Percentiles rank a stretch among this genome's conserved stretches.
These are phyloP conservation scores for Aureobasidium leucospermi DNA, from an alignment of 2,329 filamentous ascomycete species.

Conservation along the genomic window DNA sequence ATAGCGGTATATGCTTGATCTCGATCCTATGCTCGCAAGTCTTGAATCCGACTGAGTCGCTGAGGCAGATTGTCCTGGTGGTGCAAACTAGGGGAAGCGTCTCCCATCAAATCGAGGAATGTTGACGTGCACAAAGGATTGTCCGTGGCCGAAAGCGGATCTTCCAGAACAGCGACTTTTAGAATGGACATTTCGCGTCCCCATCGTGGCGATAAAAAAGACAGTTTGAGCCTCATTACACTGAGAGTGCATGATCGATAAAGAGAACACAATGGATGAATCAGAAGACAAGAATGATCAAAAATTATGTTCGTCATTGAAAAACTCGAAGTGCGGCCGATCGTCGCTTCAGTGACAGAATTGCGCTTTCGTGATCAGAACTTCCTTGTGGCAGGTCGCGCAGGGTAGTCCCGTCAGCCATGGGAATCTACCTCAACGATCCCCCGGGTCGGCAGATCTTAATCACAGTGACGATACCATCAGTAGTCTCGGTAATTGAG, in stretches of 20 bases:
- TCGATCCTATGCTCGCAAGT: too few species aligned
- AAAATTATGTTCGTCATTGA: neutral
- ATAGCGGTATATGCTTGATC: too few species aligned
- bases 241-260: neutral
- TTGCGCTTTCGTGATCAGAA: too few species aligned
- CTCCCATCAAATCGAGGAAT: neutral
- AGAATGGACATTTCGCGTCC: neutral
- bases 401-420: too few species aligned
- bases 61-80: neutral
- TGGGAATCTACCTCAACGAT: too few species aligned
- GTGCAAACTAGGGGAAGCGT: too few species aligned
- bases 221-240: neutral
- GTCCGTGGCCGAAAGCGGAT: conserved; percentile 1
- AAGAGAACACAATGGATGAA: neutral
- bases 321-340: neutral
- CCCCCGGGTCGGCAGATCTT: too few species aligned
- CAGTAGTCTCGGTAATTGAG: too few species aligned
- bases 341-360: neutral
- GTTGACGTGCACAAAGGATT: neutral
- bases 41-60: neutral
- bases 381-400: too few species aligned
- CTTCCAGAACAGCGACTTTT: neutral
- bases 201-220: neutral
- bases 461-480: too few species aligned
- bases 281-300: neutral